phyloP scores from a whole-genome alignment of 2,329 filamentous ascomycete genomes.

The Fusarium dlaminii region DNA sequence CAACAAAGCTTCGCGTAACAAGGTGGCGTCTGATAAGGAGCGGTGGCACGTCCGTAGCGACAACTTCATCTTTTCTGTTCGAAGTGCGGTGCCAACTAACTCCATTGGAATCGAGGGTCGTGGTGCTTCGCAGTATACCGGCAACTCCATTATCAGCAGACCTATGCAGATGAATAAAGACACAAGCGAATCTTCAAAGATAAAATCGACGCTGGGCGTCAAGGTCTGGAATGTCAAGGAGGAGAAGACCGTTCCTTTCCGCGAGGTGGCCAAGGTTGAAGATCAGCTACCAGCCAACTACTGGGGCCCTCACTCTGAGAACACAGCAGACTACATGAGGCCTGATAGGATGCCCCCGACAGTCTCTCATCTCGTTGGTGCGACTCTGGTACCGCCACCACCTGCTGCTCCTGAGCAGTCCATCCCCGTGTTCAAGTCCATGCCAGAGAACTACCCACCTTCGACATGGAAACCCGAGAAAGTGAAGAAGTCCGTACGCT shows the following conservation, averaged over 20 bases:
- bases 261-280: not conserved
- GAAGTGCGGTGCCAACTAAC: not conserved
- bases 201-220: not conserved
- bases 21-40: rapidly evolving
- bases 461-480: not conserved
- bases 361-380: not conserved
- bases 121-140: rapidly evolving
- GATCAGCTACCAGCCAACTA: not conserved
- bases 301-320: not conserved
- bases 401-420: not conserved
- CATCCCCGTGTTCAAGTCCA: not conserved
- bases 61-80: not conserved
- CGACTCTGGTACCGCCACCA: not conserved
- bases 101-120: not conserved
- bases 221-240: not conserved
- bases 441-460: rapidly evolving
- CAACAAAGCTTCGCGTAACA: rapidly evolving
- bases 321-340: not conserved
- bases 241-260: rapidly evolving
- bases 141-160: not conserved
- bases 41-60: not conserved
- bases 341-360: not conserved
- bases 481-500: not conserved
- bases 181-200: rapidly evolving
- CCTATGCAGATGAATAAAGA: not conserved